These are phyloP conservation scores for Pleurostoma richardsiae DNA, from an alignment of 2,329 filamentous ascomycete species.

Conservation along the genomic window DNA sequence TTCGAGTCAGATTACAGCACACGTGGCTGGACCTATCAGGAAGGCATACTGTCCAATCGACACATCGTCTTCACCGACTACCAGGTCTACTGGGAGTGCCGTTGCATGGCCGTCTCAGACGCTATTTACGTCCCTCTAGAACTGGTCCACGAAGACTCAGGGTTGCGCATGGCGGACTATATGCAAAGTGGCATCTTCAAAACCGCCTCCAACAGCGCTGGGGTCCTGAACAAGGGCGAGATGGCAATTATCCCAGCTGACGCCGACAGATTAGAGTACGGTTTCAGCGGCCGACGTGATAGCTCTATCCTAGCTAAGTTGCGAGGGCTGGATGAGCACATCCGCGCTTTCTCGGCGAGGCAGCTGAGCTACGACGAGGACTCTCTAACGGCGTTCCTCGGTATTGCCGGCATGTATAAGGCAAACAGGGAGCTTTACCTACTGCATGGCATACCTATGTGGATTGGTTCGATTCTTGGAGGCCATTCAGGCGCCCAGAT, in stretches of 20 bases:
- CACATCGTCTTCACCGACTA: conserved; percentile 23
- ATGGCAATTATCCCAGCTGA: background rate
- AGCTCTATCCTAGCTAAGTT: background rate
- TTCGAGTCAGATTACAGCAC: conserved; percentile 9
- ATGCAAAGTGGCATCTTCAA: background rate
- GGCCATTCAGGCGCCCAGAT: background rate
- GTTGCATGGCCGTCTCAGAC: background rate
- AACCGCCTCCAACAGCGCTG: background rate
- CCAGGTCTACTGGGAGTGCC: conserved; percentile 4
- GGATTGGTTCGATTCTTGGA: background rate
- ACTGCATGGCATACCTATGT: background rate
- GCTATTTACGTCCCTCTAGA: background rate
- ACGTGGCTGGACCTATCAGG: conserved; percentile 28
- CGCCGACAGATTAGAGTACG: background rate
- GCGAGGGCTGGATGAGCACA: background rate
- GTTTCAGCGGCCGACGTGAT: background rate
- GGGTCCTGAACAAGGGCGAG: background rate
- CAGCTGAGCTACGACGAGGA: background rate
- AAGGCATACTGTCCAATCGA: conserved; percentile 19
- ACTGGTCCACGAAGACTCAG: background rate
- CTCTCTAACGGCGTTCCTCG: background rate
- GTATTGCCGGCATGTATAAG: background rate
- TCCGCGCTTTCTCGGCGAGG: background rate
- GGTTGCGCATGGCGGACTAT: background rate
- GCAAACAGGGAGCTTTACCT: background rate